Base-by-base conservation (phyloP, 2,329 filamentous ascomycete species). In the Zymoseptoria crescenta region DNA sequence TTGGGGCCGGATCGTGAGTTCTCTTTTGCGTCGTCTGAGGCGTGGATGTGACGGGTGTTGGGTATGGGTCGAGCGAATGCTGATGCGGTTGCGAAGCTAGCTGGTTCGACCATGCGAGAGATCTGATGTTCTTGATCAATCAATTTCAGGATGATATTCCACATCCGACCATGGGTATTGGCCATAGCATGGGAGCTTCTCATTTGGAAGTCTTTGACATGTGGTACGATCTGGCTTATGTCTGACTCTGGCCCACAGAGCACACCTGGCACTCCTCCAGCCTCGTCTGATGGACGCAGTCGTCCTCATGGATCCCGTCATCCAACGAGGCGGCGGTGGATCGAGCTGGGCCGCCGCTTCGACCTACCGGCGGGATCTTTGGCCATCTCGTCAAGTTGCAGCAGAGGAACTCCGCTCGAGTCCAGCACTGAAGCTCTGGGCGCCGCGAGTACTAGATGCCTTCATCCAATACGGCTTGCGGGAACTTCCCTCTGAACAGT, bases 91-190 rank as follows among this genome's bases (percentile, higher is more conserved):
- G 9, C 13, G 35, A 41, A 91, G 88, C 91, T 29, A 84, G 83
- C 66, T 96, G 91, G 91, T 81, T 86, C 63, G 93, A 97, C 75
- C 86, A 93, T 72, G 77, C 88, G 52, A 85, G 91, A 50, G 93
- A 96, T 73, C 82, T 96, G 5, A 80, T 93, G n/a, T 84, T 91
- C 70, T 81, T 96, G 74, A 82, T 93, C 76, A 96, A 96, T 74
- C 79, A 83, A 55, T 92, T 96, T 75, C 88, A 90, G 49, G 77
- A 81, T 8, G 79, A 88, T 62, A 91, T 94, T 81, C 87, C 88
- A 6, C 86, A 87, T 0, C 93, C 93, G 1, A 79, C 96, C 21
- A 75, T 96, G 62, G 92, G 89, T 58, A 74, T 96, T 29, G 92
- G 91, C n/a, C 93, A 97, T 75, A 95, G 89, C 65, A 91, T 95